Conservation (phyloP, 257 asterid genomes). For the Solanum peruvianum region DNA sequence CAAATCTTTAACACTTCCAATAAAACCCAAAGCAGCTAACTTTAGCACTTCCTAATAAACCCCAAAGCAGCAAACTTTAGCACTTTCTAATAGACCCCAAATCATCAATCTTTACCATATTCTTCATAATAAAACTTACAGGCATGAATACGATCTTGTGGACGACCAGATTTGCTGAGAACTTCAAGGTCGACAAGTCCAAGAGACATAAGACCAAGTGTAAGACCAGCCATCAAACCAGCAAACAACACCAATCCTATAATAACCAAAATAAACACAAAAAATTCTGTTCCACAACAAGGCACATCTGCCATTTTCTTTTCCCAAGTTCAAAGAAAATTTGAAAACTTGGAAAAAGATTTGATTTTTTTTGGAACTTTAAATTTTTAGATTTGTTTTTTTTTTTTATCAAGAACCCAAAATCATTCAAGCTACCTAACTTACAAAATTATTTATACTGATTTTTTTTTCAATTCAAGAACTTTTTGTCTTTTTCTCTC, state of each 20-base stretch:
- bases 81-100: not conserved
- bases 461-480: not conserved
- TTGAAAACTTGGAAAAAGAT: not conserved
- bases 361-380: not conserved
- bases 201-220: conserved; percentile 98
- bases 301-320: conserved; percentile 49
- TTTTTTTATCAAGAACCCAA: not conserved
- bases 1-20: not conserved
- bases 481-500: not conserved
- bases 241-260: conserved; percentile 79
- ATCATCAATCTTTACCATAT: not conserved
- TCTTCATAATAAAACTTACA: conserved; percentile 19
- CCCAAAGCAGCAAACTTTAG: not conserved
- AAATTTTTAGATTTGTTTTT: not conserved
- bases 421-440: not conserved
- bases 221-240: conserved; percentile 96
- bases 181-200: conserved; percentile 99
- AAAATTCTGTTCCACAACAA: conserved; percentile 56
- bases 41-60: not conserved
- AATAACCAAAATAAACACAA: conserved; percentile 25
- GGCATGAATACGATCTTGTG: conserved; percentile 83
- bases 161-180: conserved; percentile 89
- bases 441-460: not conserved
- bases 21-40: not conserved
- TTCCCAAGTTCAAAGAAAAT: not conserved